Evolutionary conservation across 306 rosid genomes (phyloP).

Genomic region (Quercus ilex): DNA sequence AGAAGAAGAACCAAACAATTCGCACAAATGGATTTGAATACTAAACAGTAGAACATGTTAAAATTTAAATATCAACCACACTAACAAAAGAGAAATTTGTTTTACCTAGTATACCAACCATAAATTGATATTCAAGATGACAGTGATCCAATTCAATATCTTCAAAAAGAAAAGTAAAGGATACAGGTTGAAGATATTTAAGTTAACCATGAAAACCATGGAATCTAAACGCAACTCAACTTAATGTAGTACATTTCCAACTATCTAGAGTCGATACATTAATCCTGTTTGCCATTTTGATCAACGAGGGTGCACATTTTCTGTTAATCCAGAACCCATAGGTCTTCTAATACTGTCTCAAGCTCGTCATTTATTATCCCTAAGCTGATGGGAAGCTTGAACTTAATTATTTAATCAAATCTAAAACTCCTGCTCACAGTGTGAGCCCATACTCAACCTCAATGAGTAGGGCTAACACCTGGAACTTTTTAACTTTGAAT

Average conservation of each 20-base stretch:
- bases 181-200: not conserved
- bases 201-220: not conserved
- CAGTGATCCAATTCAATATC: not conserved
- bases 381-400: not conserved
- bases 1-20: not conserved
- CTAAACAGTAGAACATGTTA: not conserved
- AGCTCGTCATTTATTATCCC: not conserved
- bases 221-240: not conserved
- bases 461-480: not conserved
- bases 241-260: not conserved
- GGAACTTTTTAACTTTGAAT: not conserved
- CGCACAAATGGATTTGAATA: not conserved
- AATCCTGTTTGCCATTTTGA: not conserved
- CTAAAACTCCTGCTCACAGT: not conserved
- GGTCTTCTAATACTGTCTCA: not conserved
- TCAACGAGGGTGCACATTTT: not conserved
- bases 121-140: no score
- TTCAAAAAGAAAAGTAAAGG: not conserved
- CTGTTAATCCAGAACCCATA: not conserved
- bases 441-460: no score
- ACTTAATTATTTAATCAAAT: not conserved
- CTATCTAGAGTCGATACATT: not conserved
- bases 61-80: not conserved
- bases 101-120: no score
- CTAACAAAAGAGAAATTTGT: not conserved